phyloP scores from a whole-genome alignment of 768 basidiomycete species.

The Cystobasidium onofrii region DNA sequence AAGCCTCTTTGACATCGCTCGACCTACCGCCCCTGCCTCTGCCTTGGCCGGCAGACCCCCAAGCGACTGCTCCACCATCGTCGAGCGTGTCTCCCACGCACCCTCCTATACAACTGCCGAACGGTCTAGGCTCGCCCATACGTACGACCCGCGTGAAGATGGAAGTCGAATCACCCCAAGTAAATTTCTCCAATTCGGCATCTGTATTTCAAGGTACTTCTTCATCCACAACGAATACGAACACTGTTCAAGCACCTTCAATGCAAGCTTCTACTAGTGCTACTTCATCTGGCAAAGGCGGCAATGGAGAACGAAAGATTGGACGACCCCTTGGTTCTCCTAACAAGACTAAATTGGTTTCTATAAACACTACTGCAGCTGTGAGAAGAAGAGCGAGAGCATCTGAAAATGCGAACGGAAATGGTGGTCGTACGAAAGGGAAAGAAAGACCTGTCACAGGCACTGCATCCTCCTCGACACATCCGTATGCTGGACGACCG shows the following conservation, averaged over 20 bases:
- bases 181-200: not conserved
- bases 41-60: not conserved
- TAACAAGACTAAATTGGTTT: conserved; percentile 8
- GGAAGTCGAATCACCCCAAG: not conserved
- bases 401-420: not conserved
- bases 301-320: not conserved
- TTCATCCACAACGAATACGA: not conserved
- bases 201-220: not conserved
- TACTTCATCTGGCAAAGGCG: not conserved
- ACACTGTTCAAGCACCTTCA: not conserved
- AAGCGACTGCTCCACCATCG: not conserved
- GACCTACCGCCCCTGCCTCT: not conserved
- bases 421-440: not conserved
- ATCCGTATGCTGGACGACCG: not conserved
- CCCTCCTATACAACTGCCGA: not conserved
- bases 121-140: not conserved
- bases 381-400: not conserved
- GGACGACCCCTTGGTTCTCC: conserved; percentile 10
- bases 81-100: not conserved
- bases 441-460: not conserved
- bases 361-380: not conserved
- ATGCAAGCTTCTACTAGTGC: not conserved
- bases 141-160: not conserved
- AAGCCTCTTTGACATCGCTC: not conserved
- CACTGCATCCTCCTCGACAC: not conserved